Conservation (phyloP, 805 yeast genomes). For the Wickerhamiella sorbophila region DNA sequence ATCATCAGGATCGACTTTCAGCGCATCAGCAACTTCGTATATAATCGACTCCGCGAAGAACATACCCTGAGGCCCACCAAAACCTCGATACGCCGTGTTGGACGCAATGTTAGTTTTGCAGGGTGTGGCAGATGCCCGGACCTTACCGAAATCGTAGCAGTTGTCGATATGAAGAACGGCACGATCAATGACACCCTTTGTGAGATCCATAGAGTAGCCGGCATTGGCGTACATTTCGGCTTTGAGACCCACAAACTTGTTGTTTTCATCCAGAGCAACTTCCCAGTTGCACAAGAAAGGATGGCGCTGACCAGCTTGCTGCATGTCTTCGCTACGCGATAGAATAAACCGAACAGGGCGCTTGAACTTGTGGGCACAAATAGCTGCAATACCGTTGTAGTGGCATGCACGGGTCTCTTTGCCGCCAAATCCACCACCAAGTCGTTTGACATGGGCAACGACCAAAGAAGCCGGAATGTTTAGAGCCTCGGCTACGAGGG, state of each 20-base stretch:
- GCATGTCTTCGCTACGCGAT: conserved; percentile 33
- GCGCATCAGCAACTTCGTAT: conserved; percentile 28
- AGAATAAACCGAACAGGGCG: conserved; percentile 32
- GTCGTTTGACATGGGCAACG: conserved; percentile 30
- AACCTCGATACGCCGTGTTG: conserved; percentile 36
- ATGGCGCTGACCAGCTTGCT: conserved; percentile 34
- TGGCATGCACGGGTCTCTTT: conserved; percentile 33
- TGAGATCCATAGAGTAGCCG: conserved; percentile 36
- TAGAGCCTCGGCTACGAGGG: conserved; percentile 30
- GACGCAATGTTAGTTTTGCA: conserved; percentile 35
- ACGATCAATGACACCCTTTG: conserved; percentile 36
- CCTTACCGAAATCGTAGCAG: conserved; percentile 32
- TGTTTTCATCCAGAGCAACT: conserved; percentile 30
- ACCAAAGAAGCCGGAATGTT: conserved; percentile 32
- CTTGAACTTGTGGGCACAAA: conserved; percentile 31
- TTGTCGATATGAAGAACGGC: conserved; percentile 33
- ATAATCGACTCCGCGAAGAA: conserved; percentile 31
- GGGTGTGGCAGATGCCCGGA: conserved; percentile 27
- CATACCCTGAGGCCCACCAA: conserved; percentile 40
- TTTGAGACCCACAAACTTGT: conserved; percentile 30
- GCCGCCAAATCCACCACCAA: conserved; percentile 41
- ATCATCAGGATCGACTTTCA: conserved; percentile 29
- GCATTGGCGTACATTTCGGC: conserved; percentile 32
- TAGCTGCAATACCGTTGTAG: conserved; percentile 28
- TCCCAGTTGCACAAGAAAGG: conserved; percentile 33